Evolutionary conservation across 106 monocot species (phyloP), one percentile per base, ranked within the genome.

Genomic region (Apostasia shenzhenica): DNA sequence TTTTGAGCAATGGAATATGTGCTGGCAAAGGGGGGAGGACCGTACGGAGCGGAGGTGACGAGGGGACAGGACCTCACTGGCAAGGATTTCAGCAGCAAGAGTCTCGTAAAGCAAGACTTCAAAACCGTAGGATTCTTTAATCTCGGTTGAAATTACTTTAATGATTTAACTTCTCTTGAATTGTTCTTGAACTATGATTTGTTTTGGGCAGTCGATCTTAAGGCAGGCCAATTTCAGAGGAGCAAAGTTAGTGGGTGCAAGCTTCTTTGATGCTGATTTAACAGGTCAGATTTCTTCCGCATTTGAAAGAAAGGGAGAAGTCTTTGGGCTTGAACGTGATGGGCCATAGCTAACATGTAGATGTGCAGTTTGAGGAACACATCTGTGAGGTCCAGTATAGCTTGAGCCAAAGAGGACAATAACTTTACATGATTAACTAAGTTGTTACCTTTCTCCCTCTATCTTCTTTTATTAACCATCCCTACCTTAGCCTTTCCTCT

Each of bases 211-310:
- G 95, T 92, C 92, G 5, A 92, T 97, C 53, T 75, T 97, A 52
- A 67, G 95, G 75, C 95, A 97, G 70, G 85, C 92, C 8, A 92
- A 89, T 77, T 97, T 97, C 77, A 92, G 77, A 81, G 95, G 95
- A n/a, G 92, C 95, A 2, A 97, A 89, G 47, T 59, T 92, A 61
- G 53, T 92, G 50, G 95, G 89, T 41, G 95, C 95, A 1, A 97
- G 95, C 75, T 92, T 97, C 84, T 97, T 97, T 63, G 95, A 97
- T 86, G 83, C 95, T 0, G 95, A 97, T 69, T 69, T 97, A 61
- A 97, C 95, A 39, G 89, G 95, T 91, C 48, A 44, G 10, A 53
- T 37, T 65, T 66, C 13, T 61, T 37, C 51, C 39, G 12, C 56
- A 8, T 6, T 43, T 12, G n/a, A 11, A 62, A 13, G 3, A 62